Evolutionary conservation across 208 protist genomes (phyloP), one percentile per base, ranked within the genome.

Genomic region (Endotrypanum monterogeii): DNA sequence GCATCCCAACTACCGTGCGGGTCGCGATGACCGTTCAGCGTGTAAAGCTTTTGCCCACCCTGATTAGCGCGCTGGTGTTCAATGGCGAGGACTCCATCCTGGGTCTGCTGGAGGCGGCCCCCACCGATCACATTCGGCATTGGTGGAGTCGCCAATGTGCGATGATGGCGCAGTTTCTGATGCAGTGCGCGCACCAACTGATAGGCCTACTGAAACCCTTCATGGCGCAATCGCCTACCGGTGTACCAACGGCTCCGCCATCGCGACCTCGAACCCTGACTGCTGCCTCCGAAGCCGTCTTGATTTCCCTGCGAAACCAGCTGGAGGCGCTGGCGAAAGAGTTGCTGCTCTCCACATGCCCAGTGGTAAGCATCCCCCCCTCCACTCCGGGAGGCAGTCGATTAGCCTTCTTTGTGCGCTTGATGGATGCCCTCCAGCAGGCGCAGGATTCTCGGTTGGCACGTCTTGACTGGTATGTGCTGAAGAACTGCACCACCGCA

Each of bases 1-100:
- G 54, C 32, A 35, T 75, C 0, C 76, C 76, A n/a, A 32, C 20
- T 35, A 65, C 71, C 1, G 71, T 81, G n/a, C 71, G 70, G 6
- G 32, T 81, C 9, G 76, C 73, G 30, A 83, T 78, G 76, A 56
- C 56, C 23, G 67, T 77, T n/a, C 78, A 78, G 61, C 78, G 71
- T 11, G 51, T 73, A n/a, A 81, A 81, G 41, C 76, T 81, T 6
- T 18, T 81, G 18, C 76, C 68, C 35, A 41, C 71, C n/a, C 30
- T 81, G 23, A n/a, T 71, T 14, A 18, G n/a, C 5, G 63, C 48
- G 11, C 44, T 73, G 16, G 30, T 69, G 4, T 69, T 48, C 65
- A 76, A 76, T 66, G 70, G 76, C 55, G 51, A 52, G 1, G 54
- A 51, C n/a, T 68, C 71, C 16, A 73, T 76, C 20, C 55, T 76